Conservation (phyloP, 2,329 filamentous ascomycete genomes). For the Xylaria multiplex region DNA sequence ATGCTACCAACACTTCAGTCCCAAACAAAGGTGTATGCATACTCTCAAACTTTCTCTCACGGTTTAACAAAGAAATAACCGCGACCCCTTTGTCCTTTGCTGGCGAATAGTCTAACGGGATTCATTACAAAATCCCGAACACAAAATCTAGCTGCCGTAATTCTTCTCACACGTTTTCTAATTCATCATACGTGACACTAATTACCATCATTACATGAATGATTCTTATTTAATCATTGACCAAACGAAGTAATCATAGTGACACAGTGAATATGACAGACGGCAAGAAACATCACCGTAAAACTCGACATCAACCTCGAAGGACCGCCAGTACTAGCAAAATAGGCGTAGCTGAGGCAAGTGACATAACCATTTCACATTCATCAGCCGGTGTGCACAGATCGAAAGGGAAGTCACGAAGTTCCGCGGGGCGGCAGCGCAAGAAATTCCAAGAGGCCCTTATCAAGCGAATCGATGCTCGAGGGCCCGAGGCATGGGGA, state of each 20-base stretch:
- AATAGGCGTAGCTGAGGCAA: not conserved
- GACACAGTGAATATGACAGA: not conserved
- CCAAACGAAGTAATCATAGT: not conserved
- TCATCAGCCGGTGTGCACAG: not conserved
- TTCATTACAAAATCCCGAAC: not conserved
- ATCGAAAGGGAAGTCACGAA: conserved; percentile 11
- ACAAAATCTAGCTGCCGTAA: not conserved
- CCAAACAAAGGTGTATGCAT: not conserved
- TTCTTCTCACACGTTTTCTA: not conserved
- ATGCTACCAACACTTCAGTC: not conserved
- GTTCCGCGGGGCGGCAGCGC: not conserved
- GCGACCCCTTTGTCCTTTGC: not conserved
- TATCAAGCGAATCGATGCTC: conserved; percentile 23
- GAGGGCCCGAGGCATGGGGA: conserved; percentile 7
- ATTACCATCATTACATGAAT: not conserved
- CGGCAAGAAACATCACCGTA: not conserved
- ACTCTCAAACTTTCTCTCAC: not conserved
- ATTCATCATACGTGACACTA: not conserved
- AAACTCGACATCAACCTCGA: conserved; percentile 18
- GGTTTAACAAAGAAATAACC: not conserved
- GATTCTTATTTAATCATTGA: not conserved
- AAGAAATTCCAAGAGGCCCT: conserved; percentile 25
- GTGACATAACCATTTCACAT: not conserved
- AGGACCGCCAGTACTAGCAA: conserved; percentile 1
- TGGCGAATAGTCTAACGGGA: not conserved